Percentiles rank a stretch among this genome's conserved stretches.
phyloP scores from a whole-genome alignment of 2,329 filamentous ascomycete species.

The Penicillium crustosum region DNA sequence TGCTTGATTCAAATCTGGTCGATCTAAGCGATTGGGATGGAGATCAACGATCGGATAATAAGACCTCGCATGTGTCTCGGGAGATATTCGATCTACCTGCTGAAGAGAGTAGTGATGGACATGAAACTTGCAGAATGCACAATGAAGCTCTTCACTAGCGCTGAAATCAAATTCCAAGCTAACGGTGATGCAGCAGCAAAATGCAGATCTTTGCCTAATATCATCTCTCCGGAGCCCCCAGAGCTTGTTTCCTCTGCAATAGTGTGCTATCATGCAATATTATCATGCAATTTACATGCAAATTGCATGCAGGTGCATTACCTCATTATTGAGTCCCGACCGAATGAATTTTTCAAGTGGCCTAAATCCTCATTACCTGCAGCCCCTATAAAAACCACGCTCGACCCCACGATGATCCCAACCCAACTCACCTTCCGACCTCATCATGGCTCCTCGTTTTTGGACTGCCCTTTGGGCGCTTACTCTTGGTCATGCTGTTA shows the following conservation, averaged over 20 bases:
- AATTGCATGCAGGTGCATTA: not conserved
- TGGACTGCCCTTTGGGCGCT: conserved; percentile 25
- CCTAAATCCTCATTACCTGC: not conserved
- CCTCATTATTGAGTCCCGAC: not conserved
- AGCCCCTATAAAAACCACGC: conserved; percentile 14
- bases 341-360: not conserved
- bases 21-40: not conserved
- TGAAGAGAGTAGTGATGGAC: not conserved
- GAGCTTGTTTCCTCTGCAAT: not conserved
- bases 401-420: not conserved
- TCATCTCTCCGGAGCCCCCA: not conserved
- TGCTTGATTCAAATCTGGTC: not conserved
- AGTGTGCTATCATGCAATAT: not conserved
- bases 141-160: not conserved
- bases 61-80: not conserved
- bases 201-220: conserved; percentile 6
- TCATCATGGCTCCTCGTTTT: conserved; percentile 19
- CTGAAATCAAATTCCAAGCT: not conserved
- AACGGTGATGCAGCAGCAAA: not conserved
- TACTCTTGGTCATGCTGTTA: conserved; percentile 16
- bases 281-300: not conserved
- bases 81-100: conserved; percentile 2
- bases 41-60: not conserved
- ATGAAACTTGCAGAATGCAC: not conserved
- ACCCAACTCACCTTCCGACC: not conserved